Evolutionary conservation across 345 rosid genomes (phyloP).

Genomic region (Bruguiera parviflora): DNA sequence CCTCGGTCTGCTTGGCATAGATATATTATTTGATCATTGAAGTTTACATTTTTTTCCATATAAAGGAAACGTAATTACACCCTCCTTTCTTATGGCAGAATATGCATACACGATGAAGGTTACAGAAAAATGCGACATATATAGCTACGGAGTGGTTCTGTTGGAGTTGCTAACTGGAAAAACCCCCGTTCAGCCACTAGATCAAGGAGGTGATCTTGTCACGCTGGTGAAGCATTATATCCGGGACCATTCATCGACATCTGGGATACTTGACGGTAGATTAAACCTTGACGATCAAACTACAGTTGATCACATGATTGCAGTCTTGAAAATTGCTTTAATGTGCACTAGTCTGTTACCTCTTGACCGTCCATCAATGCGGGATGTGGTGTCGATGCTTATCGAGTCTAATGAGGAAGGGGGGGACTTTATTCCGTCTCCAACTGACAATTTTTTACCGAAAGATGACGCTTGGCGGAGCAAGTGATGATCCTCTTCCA

Average conservation of each 20-base stretch:
- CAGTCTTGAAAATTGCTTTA: slow-evolving; percentile 29
- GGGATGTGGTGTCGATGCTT: slow-evolving; percentile 36
- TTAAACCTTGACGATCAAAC: slow-evolving; percentile 24
- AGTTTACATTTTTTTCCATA: background rate
- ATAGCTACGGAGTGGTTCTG: slow-evolving; percentile 34
- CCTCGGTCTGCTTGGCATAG: no score
- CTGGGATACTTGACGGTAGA: slow-evolving; percentile 26
- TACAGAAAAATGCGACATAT: slow-evolving; percentile 31
- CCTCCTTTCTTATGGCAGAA: slow-evolving; percentile 10
- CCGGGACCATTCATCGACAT: slow-evolving; percentile 21
- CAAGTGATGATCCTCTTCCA: slow-evolving; percentile 14
- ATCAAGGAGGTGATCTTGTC: slow-evolving; percentile 29
- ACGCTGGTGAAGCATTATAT: slow-evolving; percentile 21
- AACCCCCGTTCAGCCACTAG: slow-evolving; percentile 30
- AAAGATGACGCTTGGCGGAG: slow-evolving; percentile 25
- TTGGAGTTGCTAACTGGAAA: slow-evolving; percentile 31
- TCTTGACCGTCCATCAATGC: slow-evolving; percentile 32
- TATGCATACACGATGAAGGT: slow-evolving; percentile 33
- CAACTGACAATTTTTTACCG: slow-evolving; percentile 20
- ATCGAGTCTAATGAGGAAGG: slow-evolving; percentile 26
- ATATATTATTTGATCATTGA: no score
- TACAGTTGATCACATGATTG: slow-evolving; percentile 23
- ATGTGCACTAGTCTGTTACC: slow-evolving; percentile 33
- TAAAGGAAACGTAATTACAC: background rate
- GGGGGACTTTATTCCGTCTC: slow-evolving; percentile 12